Evolutionary conservation across 148 eudicot genomes (phyloP).

Genomic region (Rhododendron mucronatum): DNA sequence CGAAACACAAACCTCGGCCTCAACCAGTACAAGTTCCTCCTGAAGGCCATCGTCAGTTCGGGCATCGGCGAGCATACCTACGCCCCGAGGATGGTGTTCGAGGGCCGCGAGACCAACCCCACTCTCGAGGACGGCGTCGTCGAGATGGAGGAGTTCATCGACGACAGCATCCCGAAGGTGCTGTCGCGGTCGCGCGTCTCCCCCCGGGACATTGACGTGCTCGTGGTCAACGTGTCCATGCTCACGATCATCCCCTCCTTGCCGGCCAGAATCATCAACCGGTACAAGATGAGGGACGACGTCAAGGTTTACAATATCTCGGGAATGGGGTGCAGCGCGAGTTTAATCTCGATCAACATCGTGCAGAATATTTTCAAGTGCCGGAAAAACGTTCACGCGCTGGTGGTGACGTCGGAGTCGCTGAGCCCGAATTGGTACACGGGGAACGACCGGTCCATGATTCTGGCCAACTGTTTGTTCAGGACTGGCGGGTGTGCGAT

Average conservation of each 20-base stretch:
- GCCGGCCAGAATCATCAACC: constrained; percentile 50
- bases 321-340: constrained; percentile 95
- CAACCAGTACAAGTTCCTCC: constrained; percentile 65
- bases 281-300: constrained; percentile 67
- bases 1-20: constrained; percentile 60
- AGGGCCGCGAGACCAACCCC: constrained; percentile 51
- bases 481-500: constrained; percentile 70
- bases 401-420: constrained; percentile 73
- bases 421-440: constrained; percentile 73
- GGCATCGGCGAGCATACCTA: constrained; percentile 81
- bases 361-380: constrained; percentile 46
- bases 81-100: constrained; percentile 56
- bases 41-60: constrained; percentile 61
- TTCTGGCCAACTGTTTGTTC: constrained; percentile 65
- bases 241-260: constrained; percentile 52
- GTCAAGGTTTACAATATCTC: constrained; percentile 59
- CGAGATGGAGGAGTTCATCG: constrained; percentile 77
- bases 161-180: constrained; percentile 41
- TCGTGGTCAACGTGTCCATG: constrained; percentile 80
- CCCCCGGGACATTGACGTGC: constrained; percentile 53
- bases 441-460: constrained; percentile 78
- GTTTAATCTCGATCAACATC: constrained; percentile 52
- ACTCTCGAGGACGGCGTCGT: constrained; percentile 27
- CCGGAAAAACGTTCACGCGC: constrained; percentile 32
- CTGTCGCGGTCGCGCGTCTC: constrained; percentile 34